A percentile compares a stretch with the other conserved stretches of the same genome.
These are phyloP conservation scores for Diaporthe caulivora DNA, from an alignment of 2,329 filamentous ascomycete genomes.

Conservation along the genomic window DNA sequence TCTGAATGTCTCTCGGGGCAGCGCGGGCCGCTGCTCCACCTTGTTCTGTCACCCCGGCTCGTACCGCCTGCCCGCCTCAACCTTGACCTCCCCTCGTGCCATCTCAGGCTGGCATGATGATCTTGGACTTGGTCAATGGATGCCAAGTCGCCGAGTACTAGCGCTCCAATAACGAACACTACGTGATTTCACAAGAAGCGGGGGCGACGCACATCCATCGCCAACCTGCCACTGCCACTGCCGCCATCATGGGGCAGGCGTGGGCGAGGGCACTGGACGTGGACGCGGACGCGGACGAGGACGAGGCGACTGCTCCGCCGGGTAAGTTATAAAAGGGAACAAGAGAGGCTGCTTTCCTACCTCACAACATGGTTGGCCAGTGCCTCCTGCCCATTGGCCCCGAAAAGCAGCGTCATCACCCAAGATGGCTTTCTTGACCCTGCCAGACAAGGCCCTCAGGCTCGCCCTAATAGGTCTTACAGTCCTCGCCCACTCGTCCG, in stretches of 20 bases:
- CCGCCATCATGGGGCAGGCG: background rate
- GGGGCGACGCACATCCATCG: background rate
- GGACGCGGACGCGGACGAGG: background rate
- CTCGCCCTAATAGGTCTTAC: conserved; percentile 13
- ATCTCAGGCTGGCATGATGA: conserved; percentile 18
- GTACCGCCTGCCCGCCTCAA: background rate
- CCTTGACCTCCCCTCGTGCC: conserved; percentile 19
- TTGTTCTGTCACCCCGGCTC: background rate
- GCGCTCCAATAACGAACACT: conserved; percentile 22
- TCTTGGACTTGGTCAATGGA: conserved; percentile 17
- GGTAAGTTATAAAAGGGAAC: background rate
- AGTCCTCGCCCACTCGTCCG: conserved; percentile 3
- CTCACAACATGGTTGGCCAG: background rate
- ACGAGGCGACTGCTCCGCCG: background rate
- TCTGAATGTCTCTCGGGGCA: conserved; percentile 27
- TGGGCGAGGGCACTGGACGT: background rate
- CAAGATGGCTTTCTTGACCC: conserved; percentile 7
- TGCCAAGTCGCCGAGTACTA: conserved; percentile 23
- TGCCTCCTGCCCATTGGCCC: conserved; percentile 2
- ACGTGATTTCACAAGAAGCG: conserved; percentile 20
- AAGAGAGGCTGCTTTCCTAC: background rate
- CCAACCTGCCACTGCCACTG: background rate
- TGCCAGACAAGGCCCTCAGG: conserved; percentile 12
- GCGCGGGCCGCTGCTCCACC: conserved; percentile 26
- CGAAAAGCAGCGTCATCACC: background rate